These are phyloP conservation scores for Hagleromyces aurorensis DNA, from an alignment of 805 yeast genomes.

Conservation along the genomic window DNA sequence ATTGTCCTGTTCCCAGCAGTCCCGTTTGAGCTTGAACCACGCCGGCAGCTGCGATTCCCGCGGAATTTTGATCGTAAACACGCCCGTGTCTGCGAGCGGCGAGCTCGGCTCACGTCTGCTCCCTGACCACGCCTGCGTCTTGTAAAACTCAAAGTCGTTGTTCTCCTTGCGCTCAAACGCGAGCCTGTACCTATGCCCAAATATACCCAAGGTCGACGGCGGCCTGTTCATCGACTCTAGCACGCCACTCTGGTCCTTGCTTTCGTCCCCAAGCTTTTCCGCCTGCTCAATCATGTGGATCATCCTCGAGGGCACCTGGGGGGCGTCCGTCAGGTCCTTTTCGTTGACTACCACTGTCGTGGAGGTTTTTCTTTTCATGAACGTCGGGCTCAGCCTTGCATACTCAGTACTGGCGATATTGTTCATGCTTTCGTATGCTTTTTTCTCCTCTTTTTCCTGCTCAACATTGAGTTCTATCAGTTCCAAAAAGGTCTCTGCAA, in stretches of 20 bases:
- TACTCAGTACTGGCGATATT: slow-evolving; percentile 2
- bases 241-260: slow-evolving; percentile 2
- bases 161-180: slow-evolving; percentile 28
- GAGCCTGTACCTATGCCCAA: slow-evolving; percentile 27
- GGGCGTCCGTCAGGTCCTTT: slow-evolving; percentile 22
- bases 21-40: slow-evolving; percentile 65
- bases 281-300: slow-evolving; percentile 21
- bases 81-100: slow-evolving; percentile 32
- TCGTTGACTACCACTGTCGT: slow-evolving; percentile 20
- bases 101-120: no score
- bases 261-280: slow-evolving; percentile 11
- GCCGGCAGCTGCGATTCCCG: slow-evolving; percentile 55
- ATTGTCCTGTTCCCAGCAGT: slow-evolving; percentile 52
- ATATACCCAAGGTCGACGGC: slow-evolving; percentile 25
- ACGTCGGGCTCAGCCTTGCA: not conserved
- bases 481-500: slow-evolving; percentile 77
- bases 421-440: slow-evolving; percentile 6
- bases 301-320: slow-evolving; percentile 24
- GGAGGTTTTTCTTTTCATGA: slow-evolving; percentile 10
- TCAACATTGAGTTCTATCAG: slow-evolving; percentile 41
- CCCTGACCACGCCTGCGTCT: slow-evolving; percentile 32
- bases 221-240: slow-evolving; percentile 11
- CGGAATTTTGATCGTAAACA: slow-evolving; percentile 42
- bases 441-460: slow-evolving; percentile 20
- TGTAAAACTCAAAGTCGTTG: slow-evolving; percentile 34